Evolutionary conservation across 2,329 filamentous ascomycete genomes (phyloP).

Genomic region (Pseudogymnoascus pannorum): DNA sequence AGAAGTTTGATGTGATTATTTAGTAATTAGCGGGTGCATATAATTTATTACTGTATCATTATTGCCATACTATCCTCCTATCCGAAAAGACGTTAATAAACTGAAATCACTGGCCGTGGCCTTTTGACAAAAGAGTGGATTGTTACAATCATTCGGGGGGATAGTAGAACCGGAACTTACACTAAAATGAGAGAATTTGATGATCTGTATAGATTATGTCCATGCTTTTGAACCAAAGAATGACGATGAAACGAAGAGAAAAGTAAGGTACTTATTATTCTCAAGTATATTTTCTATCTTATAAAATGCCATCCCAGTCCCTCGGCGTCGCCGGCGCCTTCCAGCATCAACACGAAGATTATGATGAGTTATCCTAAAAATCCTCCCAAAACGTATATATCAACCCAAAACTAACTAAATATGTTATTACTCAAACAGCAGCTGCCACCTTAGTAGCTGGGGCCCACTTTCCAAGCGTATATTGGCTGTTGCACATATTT

Average conservation of each 20-base stretch:
- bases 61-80: too few species aligned
- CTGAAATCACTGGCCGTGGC: too few species aligned
- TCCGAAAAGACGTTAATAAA: too few species aligned
- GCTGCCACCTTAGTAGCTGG: not conserved
- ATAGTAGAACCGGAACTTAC: not conserved
- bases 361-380: not conserved
- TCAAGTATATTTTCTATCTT: too few species aligned
- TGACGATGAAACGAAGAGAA: too few species aligned
- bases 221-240: too few species aligned
- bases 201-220: too few species aligned
- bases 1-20: not conserved
- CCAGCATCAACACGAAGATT: not conserved
- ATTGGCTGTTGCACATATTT: slow-evolving; percentile 58
- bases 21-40: not conserved
- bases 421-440: not conserved
- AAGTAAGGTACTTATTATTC: too few species aligned
- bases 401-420: not conserved
- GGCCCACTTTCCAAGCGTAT: slow-evolving; percentile 41
- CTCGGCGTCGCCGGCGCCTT: too few species aligned
- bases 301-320: too few species aligned
- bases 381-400: not conserved
- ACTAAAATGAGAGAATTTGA: not conserved
- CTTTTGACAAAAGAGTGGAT: too few species aligned
- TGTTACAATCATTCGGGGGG: too few species aligned
- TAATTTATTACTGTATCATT: not conserved